phyloP scores from a whole-genome alignment of 2,329 filamentous ascomycete species.

The Penicillium sp. region DNA sequence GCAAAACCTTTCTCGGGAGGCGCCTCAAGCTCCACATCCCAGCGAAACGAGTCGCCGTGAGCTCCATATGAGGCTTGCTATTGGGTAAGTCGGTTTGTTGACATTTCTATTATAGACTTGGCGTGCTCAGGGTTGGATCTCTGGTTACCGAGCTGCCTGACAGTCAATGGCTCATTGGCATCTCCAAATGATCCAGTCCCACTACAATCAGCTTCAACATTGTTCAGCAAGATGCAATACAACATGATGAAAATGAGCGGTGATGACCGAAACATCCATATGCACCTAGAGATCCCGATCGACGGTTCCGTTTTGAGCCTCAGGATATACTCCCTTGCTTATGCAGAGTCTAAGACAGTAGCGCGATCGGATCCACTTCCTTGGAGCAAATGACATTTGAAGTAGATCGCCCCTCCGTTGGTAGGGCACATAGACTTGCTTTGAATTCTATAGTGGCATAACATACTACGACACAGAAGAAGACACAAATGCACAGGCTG shows the following conservation, averaged over 20 bases:
- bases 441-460: no score
- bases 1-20: not conserved
- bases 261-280: no score
- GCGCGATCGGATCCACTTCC: not conserved
- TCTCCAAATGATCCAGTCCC: not conserved
- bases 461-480: no score
- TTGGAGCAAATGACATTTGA: not conserved
- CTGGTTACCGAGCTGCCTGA: not conserved
- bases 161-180: not conserved
- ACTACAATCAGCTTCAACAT: not conserved
- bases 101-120: not conserved
- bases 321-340: not conserved
- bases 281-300: no score
- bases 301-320: not conserved
- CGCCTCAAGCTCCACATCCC: not conserved
- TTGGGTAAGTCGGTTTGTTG: not conserved
- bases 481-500: no score
- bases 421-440: no score
- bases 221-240: not conserved
- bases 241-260: no score
- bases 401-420: not conserved
- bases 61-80: not conserved
- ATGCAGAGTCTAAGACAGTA: not conserved
- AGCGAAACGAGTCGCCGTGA: not conserved
- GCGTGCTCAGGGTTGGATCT: not conserved